Percentiles rank a stretch among this genome's conserved stretches.
phyloP scores from a whole-genome alignment of 2,329 filamentous ascomycete species.

The Hymenoscyphus fructigenus region DNA sequence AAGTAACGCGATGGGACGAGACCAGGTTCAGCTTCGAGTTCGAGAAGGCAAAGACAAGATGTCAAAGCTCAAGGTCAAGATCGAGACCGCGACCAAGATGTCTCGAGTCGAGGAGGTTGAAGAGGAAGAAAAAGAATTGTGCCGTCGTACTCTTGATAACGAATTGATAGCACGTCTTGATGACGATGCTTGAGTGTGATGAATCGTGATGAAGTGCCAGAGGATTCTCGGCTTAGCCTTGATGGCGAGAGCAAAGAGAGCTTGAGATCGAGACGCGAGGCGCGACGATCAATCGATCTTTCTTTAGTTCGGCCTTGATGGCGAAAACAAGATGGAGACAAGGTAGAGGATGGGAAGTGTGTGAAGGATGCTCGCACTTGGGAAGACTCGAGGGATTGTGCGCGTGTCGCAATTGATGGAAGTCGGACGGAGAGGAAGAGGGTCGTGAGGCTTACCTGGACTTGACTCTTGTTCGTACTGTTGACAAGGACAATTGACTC shows the following conservation, averaged over 20 bases:
- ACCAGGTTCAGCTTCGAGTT: neutral
- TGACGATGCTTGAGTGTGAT: neutral
- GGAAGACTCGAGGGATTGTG: neutral
- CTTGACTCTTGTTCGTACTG: neutral
- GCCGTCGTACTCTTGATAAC: neutral
- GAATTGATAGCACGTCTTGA: neutral
- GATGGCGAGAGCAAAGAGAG: neutral
- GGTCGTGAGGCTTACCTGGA: constrained; percentile 15
- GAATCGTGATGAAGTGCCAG: neutral
- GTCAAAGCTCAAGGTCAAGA: neutral
- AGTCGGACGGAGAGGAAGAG: neutral
- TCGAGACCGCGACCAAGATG: neutral
- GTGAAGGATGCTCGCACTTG: neutral
- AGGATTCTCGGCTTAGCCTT: neutral
- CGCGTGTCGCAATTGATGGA: neutral
- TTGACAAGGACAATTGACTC: constrained; percentile 8
- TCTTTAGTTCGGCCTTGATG: neutral
- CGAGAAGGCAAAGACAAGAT: neutral
- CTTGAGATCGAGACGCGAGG: neutral
- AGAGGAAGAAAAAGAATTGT: neutral
- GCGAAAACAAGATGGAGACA: neutral
- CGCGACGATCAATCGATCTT: neutral
- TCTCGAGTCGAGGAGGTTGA: neutral
- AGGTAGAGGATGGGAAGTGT: neutral
- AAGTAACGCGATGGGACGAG: neutral